phyloP scores from a whole-genome alignment of 2,329 filamentous ascomycete species.

The Scedosporium apiospermum region DNA sequence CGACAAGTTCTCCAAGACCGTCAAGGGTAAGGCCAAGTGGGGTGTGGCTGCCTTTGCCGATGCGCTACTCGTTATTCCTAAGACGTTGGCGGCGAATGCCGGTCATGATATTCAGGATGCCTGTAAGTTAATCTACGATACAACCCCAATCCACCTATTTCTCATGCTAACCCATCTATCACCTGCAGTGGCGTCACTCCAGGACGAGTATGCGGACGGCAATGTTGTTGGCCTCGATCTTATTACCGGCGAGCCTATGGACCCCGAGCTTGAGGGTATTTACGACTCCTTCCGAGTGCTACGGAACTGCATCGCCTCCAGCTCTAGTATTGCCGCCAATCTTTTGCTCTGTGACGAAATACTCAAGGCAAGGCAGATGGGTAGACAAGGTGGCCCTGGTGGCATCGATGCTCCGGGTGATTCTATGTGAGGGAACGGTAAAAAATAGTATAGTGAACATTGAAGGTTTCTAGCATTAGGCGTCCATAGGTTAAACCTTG shows the following conservation, averaged over 20 bases:
- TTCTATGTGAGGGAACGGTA: constrained; percentile 32
- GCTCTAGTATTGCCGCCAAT: constrained; percentile 91
- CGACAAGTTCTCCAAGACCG: constrained; percentile 75
- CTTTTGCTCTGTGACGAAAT: constrained; percentile 92
- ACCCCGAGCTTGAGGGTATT: constrained; percentile 82
- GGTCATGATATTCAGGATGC: constrained; percentile 96
- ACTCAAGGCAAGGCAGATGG: constrained; percentile 96
- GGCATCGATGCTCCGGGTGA: constrained; percentile 54
- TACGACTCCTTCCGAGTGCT: constrained; percentile 95
- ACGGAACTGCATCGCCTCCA: constrained; percentile 87
- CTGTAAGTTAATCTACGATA: constrained; percentile 37
- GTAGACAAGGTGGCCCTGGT: constrained; percentile 50
- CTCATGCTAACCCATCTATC: constrained; percentile 1
- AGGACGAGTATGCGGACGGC: constrained; percentile 78
- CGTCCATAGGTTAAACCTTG: neutral
- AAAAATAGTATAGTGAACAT: constrained; percentile 2
- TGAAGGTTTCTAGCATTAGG: neutral
- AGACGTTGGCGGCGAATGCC: constrained; percentile 91
- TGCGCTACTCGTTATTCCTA: constrained; percentile 89
- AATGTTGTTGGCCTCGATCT: constrained; percentile 82
- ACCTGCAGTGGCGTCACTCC: constrained; percentile 64
- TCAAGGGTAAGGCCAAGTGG: constrained; percentile 97
- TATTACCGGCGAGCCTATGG: constrained; percentile 84
- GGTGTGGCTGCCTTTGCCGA: constrained; percentile 93
- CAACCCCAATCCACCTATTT: neutral